Conservation (phyloP, 129 eudicot species). For the Lonicera japonica region DNA sequence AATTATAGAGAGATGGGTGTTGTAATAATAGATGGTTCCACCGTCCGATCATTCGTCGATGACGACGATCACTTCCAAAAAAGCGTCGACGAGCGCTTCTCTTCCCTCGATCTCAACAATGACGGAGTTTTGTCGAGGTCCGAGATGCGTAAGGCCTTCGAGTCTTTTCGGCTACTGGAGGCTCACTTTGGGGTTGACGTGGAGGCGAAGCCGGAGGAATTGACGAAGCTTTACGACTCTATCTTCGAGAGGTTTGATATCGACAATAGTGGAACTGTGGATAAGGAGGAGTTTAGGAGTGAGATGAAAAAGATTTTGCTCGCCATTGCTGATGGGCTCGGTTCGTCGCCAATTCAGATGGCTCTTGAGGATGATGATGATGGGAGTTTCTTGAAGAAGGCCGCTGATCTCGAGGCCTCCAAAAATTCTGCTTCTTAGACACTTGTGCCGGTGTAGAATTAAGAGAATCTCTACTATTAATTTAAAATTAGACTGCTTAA, state of each 20-base stretch:
- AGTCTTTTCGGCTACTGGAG: slow-evolving; percentile 59
- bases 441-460: no score
- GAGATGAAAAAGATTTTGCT: slow-evolving; percentile 83
- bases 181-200: slow-evolving; percentile 73
- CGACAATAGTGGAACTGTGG: slow-evolving; percentile 60
- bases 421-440: slow-evolving; percentile 16
- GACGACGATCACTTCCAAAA: slow-evolving; percentile 55
- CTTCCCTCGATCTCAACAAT: slow-evolving; percentile 46
- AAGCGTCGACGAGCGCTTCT: slow-evolving; percentile 61
- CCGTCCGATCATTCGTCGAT: slow-evolving; percentile 62
- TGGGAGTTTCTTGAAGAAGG: slow-evolving; percentile 52
- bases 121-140: slow-evolving; percentile 78
- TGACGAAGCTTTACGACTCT: slow-evolving; percentile 56
- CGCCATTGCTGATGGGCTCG: slow-evolving; percentile 86
- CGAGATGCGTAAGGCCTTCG: slow-evolving; percentile 76
- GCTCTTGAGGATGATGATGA: slow-evolving; percentile 71
- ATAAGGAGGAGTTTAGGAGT: slow-evolving; percentile 50
- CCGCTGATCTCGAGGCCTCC: slow-evolving; percentile 76
- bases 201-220: slow-evolving; percentile 56
- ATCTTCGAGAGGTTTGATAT: slow-evolving; percentile 51
- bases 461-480: no score
- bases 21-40: slow-evolving; percentile 76
- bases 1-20: slow-evolving; percentile 45
- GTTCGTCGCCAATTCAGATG: slow-evolving; percentile 81
- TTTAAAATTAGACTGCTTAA: no score